Conservation (phyloP, 352 stramenopile species). For the Phytophthora sp. region DNA sequence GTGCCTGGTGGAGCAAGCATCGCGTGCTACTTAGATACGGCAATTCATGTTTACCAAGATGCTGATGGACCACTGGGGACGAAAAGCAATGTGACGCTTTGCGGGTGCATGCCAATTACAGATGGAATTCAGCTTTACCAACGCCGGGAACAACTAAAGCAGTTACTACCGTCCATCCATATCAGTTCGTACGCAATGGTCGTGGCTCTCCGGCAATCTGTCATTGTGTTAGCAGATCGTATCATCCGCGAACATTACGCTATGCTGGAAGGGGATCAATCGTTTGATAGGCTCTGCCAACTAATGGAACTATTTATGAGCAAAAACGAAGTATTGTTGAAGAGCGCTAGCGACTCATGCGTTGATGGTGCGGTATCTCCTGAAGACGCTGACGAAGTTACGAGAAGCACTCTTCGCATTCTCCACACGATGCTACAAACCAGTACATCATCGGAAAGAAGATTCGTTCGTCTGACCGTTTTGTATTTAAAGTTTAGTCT, state of each 20-base stretch:
- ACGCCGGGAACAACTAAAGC: constrained; percentile 52
- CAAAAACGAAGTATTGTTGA: constrained; percentile 39
- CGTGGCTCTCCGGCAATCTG: constrained; percentile 41
- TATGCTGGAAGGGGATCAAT: constrained; percentile 37
- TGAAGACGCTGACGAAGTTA: constrained; percentile 29
- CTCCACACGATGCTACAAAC: constrained; percentile 43
- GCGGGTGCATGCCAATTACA: constrained; percentile 51
- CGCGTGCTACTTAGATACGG: constrained; percentile 59
- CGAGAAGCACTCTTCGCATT: constrained; percentile 38
- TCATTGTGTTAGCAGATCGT: constrained; percentile 37
- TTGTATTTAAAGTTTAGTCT: constrained; percentile 39
- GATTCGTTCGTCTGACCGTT: constrained; percentile 40
- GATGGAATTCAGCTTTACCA: constrained; percentile 32
- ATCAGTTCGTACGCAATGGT: constrained; percentile 45
- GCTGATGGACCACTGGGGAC: constrained; percentile 53
- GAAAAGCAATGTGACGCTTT: constrained; percentile 40
- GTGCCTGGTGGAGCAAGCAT: constrained; percentile 35
- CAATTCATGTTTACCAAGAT: constrained; percentile 71
- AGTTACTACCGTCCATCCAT: constrained; percentile 53
- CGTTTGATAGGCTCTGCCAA: constrained; percentile 43
- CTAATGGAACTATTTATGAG: constrained; percentile 44
- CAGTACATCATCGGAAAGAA: constrained; percentile 31
- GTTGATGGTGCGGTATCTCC: constrained; percentile 20
- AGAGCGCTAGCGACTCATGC: neutral
- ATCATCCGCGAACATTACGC: constrained; percentile 40